Conservation (phyloP, 192 early-diverging fungal species). For the Podila epigama region DNA sequence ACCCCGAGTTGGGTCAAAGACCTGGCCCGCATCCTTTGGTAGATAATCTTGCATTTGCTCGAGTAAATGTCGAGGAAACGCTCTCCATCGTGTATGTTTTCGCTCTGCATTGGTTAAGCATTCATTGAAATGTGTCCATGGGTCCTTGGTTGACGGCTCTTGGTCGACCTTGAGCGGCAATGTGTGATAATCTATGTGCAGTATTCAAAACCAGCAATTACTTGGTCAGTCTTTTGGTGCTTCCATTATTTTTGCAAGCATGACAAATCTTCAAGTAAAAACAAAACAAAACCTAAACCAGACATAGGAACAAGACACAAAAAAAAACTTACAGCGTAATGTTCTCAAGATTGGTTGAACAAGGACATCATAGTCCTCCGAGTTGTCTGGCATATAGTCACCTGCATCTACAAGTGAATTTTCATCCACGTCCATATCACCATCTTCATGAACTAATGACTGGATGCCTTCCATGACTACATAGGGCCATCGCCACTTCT, state of each 20-base stretch:
- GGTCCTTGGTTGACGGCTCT: neutral
- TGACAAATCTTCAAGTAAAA: neutral
- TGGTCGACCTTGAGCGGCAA: neutral
- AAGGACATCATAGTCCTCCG: neutral
- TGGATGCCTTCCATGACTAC: constrained; percentile 18
- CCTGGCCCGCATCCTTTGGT: constrained; percentile 7
- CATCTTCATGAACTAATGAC: neutral
- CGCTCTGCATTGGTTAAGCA: neutral
- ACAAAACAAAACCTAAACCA: neutral
- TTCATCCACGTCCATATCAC: neutral
- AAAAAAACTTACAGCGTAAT: constrained; percentile 7
- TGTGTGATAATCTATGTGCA: neutral
- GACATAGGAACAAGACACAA: neutral
- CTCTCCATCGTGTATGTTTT: constrained; percentile 38
- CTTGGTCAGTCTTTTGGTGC: neutral
- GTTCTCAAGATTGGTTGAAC: constrained; percentile 5
- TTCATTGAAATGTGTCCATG: neutral
- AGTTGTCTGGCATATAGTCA: constrained; percentile 19
- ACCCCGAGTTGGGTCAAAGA: constrained; percentile 26
- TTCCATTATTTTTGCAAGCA: neutral
- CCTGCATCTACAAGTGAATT: neutral
- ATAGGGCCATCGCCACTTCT: constrained; percentile 47
- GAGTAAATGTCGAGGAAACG: constrained; percentile 46
- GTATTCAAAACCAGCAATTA: neutral
- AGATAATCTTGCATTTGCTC: constrained; percentile 25